A percentile compares a stretch with the other conserved stretches of the same genome.
Evolutionary conservation across 1,139 yeast genomes (phyloP).

Genomic region (Suhomyces yuchorum): DNA sequence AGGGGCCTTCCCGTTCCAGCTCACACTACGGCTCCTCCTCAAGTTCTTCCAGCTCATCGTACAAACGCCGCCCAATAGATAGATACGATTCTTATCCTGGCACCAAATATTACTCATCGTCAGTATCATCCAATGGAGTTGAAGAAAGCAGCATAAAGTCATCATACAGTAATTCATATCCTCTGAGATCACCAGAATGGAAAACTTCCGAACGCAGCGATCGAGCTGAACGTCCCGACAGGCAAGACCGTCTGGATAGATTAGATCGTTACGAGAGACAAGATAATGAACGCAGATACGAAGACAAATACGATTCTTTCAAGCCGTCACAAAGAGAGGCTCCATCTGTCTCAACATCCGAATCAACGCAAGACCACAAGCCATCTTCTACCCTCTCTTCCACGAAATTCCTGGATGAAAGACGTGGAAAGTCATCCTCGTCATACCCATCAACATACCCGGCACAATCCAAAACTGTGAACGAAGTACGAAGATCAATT

Average conservation of each 20-base stretch:
- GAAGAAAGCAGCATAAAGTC: constrained; percentile 12
- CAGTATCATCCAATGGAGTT: constrained; percentile 13
- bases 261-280: background rate
- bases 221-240: background rate
- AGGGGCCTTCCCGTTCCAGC: constrained; percentile 9
- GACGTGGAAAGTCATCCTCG: constrained; percentile 9
- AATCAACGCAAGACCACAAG: constrained; percentile 2
- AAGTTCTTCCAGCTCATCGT: constrained; percentile 2
- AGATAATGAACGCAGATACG: constrained; percentile 1
- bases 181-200: constrained; percentile 13
- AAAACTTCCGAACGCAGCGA: constrained; percentile 2
- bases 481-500: constrained; percentile 6
- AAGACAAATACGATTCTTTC: constrained; percentile 8
- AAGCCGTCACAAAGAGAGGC: constrained; percentile 4
- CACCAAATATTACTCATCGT: constrained; percentile 12
- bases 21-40: constrained; percentile 13
- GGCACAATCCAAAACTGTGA: background rate
- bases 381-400: constrained; percentile 8
- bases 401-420: constrained; percentile 14
- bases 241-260: background rate
- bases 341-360: background rate
- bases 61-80: constrained; percentile 15
- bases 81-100: constrained; percentile 19
- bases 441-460: constrained; percentile 9
- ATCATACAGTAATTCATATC: constrained; percentile 9